Evolutionary conservation across 441 rosid genomes (phyloP), one percentile per base, ranked within the genome.

Genomic region (Populus hybrid): DNA sequence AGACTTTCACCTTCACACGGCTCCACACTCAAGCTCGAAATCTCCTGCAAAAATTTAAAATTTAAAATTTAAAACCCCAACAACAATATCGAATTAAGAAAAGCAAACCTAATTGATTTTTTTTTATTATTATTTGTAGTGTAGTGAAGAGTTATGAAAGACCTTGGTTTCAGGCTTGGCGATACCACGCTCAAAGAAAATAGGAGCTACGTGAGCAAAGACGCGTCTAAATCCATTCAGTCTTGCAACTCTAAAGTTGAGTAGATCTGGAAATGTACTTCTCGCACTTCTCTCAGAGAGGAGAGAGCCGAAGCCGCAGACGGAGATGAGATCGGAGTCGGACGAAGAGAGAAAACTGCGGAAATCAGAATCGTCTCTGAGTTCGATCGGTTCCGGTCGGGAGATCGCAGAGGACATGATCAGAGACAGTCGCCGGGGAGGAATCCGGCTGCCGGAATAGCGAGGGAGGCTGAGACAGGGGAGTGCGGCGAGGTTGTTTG

Each of bases 211-310:
- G 81, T 92, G 93, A 50, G 94, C 98, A 71, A 89, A 95, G 1
- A 90, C 97, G 59, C 99, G 91, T 35, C 99, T 89, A 83, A 92
- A 95, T 68, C 92, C 97, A 18, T 84, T 79, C 76, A 95, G 76
- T 82, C 86, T 89, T 28, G 95, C 98, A 21, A 93, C 85, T 86
- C 98, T 88, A 82, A 96, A 94, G 80, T 90, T 88, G 42, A 84
- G 82, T 82, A 96, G 84, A 78, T 90, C 88, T 11, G 97, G 98
- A 76, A 96, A 96, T 7, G 98, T 94, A 42, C 94, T 92, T 78
- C 94, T 88, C 33, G 99, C 97, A 80, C 99, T 93, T 77, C 77
- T 90, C 84, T 94, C 99, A 90, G 99, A 94, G 82, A 94, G 98
- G 50, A 94, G 95, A 77, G 98, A 94, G 69, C 98, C 97, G 87